Conservation (phyloP, 805 yeast species). For the Nakazawaea peltata region DNA sequence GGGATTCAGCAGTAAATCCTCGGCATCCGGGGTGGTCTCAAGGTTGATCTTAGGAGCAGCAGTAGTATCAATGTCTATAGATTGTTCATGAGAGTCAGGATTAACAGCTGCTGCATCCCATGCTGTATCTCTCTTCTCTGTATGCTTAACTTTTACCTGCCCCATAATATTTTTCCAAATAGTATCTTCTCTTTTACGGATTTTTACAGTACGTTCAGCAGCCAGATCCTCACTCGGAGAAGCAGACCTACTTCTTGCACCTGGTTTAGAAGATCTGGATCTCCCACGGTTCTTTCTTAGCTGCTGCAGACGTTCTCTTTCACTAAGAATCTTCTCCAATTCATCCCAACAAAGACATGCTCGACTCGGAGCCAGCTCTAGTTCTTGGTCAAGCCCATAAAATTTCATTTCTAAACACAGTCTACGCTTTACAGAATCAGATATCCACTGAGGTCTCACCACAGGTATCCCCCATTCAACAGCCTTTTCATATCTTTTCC, state of each 20-base stretch:
- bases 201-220: conserved; percentile 8
- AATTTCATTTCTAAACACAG: conserved; percentile 32
- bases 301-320: no score
- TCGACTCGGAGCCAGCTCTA: no score
- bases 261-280: no score
- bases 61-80: no score
- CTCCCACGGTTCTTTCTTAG: background rate
- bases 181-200: conserved; percentile 6
- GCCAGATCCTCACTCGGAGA: conserved; percentile 2
- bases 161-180: conserved; percentile 13
- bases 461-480: conserved; percentile 44
- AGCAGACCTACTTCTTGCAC: background rate
- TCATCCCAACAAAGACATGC: conserved; percentile 23
- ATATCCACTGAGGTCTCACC: conserved; percentile 43
- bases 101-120: no score
- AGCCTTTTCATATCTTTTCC: conserved; percentile 45
- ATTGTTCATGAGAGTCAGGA: no score
- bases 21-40: background rate
- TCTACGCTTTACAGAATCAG: conserved; percentile 35
- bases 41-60: background rate
- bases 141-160: background rate
- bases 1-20: background rate
- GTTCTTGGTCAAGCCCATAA: no score
- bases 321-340: conserved; percentile 5
- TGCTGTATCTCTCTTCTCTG: background rate